phyloP scores from a whole-genome alignment of 805 yeast species.

The Monosporozyma aquatica region DNA sequence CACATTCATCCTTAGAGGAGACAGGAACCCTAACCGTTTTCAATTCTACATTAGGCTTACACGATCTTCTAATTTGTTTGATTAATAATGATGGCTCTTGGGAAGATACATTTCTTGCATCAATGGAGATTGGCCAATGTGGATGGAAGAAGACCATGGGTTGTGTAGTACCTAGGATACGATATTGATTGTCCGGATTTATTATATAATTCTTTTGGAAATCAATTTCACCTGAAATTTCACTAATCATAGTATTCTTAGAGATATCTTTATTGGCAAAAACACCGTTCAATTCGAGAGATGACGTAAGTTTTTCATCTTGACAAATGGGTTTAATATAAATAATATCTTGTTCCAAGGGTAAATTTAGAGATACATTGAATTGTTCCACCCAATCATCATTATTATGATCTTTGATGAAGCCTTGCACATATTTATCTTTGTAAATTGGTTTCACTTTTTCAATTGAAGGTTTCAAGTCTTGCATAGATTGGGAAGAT shows the following conservation, averaged over 20 bases:
- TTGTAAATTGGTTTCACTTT: slow-evolving; percentile 14
- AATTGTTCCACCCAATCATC: slow-evolving; percentile 29
- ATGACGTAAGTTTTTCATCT: not conserved
- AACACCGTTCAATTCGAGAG: slow-evolving; percentile 35
- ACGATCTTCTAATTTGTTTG: slow-evolving; percentile 51
- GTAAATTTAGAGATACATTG: slow-evolving; percentile 3
- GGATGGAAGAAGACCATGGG: slow-evolving; percentile 52
- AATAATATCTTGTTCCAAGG: not conserved
- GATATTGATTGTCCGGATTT: slow-evolving; percentile 69
- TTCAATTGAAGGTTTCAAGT: not conserved
- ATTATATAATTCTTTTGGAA: slow-evolving; percentile 51
- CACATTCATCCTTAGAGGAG: slow-evolving; percentile 10
- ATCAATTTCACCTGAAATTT: slow-evolving; percentile 66
- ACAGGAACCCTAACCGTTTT: slow-evolving; percentile 35
- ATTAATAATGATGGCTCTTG: not conserved
- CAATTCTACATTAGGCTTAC: slow-evolving; percentile 67
- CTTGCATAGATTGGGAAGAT: not conserved
- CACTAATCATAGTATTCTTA: slow-evolving; percentile 44
- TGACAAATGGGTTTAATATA: not conserved
- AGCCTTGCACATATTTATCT: slow-evolving; percentile 35
- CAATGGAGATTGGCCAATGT: slow-evolving; percentile 57
- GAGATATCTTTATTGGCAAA: slow-evolving; percentile 37
- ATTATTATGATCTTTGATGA: slow-evolving; percentile 45
- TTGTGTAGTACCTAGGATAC: slow-evolving; percentile 58
- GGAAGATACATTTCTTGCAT: slow-evolving; percentile 46